phyloP scores from a whole-genome alignment of 2,329 filamentous ascomycete species.

The Capronia coronata region DNA sequence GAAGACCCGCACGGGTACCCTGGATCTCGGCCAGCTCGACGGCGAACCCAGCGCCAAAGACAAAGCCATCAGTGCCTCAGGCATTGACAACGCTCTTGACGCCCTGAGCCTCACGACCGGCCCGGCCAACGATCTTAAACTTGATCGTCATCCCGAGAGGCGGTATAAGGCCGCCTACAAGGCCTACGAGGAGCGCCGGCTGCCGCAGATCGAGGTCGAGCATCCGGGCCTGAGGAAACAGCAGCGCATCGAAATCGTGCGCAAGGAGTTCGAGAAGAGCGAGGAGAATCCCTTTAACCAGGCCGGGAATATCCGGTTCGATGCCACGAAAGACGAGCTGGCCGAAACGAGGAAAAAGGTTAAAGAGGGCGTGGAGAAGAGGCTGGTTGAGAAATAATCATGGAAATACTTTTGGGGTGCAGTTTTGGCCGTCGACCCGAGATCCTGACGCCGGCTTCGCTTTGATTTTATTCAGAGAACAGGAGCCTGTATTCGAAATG shows the following conservation, averaged over 20 bases:
- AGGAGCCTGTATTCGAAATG: too few species aligned
- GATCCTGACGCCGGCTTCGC: too few species aligned
- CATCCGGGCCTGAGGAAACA: slow-evolving; percentile 71
- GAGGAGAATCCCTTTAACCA: slow-evolving; percentile 96
- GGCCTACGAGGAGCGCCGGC: slow-evolving; percentile 70
- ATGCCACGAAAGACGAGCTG: slow-evolving; percentile 73
- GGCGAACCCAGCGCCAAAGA: slow-evolving; percentile 46
- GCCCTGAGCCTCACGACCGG: slow-evolving; percentile 64
- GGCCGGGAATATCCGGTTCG: slow-evolving; percentile 60
- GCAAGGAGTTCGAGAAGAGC: slow-evolving; percentile 91
- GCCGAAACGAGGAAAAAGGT: slow-evolving; percentile 59
- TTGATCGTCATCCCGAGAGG: slow-evolving; percentile 84
- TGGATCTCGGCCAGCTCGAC: slow-evolving; percentile 72
- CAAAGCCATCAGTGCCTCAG: slow-evolving; percentile 66
- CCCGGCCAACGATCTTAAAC: slow-evolving; percentile 54
- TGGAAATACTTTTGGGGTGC: too few species aligned
- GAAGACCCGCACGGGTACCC: slow-evolving; percentile 53
- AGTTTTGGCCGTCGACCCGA: too few species aligned
- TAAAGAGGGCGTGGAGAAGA: slow-evolving; percentile 65
- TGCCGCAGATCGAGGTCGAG: slow-evolving; percentile 80
- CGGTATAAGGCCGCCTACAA: slow-evolving; percentile 80
- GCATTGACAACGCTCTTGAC: slow-evolving; percentile 90
- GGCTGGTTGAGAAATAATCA: slow-evolving; percentile 41
- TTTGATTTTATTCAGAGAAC: too few species aligned
- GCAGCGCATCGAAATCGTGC: slow-evolving; percentile 75